Evolutionary conservation across 2,329 filamentous ascomycete genomes (phyloP).

Genomic region (Arachnomyces sp.): DNA sequence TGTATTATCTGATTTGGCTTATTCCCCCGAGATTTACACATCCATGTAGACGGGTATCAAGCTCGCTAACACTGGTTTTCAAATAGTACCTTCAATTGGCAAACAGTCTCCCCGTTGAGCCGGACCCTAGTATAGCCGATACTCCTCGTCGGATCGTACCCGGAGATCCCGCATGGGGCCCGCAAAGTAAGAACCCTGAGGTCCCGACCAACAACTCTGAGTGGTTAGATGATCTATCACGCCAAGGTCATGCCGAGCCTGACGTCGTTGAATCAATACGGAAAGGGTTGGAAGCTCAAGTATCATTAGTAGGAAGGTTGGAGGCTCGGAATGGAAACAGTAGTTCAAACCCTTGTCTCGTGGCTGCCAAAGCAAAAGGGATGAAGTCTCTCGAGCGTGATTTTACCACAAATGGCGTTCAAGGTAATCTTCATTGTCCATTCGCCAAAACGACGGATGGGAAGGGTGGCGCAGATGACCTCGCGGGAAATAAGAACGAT

Average conservation of each 20-base stretch:
- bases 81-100: slow-evolving; percentile 29
- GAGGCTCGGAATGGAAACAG: slow-evolving; percentile 22
- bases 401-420: slow-evolving; percentile 78
- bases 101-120: slow-evolving; percentile 17
- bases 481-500: slow-evolving; percentile 32
- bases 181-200: slow-evolving; percentile 51
- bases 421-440: slow-evolving; percentile 71
- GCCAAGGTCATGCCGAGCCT: too few species aligned
- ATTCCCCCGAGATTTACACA: slow-evolving; percentile 10
- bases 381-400: slow-evolving; percentile 72
- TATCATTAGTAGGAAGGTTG: slow-evolving; percentile 21
- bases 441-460: slow-evolving; percentile 51
- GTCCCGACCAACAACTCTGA: slow-evolving; percentile 55
- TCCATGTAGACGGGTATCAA: neutral
- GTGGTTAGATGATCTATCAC: slow-evolving; percentile 51
- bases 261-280: slow-evolving; percentile 29
- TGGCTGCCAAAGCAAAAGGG: slow-evolving; percentile 45
- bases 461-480: slow-evolving; percentile 28
- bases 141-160: slow-evolving; percentile 16
- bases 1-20: slow-evolving; percentile 46
- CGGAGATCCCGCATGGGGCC: slow-evolving; percentile 23
- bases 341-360: slow-evolving; percentile 33
- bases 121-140: too few species aligned
- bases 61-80: slow-evolving; percentile 21
- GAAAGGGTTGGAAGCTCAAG: slow-evolving; percentile 34